These are phyloP conservation scores for Blastomyces percursus DNA, from an alignment of 2,329 filamentous ascomycete genomes.

Conservation along the genomic window DNA sequence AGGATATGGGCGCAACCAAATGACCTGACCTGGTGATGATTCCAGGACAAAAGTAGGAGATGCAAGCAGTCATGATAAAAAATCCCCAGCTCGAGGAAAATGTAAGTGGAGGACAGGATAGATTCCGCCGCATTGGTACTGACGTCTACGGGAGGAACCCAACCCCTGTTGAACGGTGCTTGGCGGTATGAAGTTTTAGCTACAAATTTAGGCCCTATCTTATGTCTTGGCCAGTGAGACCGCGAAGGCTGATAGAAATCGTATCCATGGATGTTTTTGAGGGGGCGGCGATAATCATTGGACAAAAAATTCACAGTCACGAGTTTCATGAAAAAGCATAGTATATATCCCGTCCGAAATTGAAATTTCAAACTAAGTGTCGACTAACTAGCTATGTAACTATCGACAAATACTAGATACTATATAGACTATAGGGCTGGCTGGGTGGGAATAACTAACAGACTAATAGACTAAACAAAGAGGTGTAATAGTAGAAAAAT, in stretches of 20 bases:
- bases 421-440: conserved; percentile 5
- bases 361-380: conserved; percentile 17
- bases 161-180: no score
- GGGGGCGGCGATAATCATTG: no score
- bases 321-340: not conserved
- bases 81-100: conserved; percentile 20
- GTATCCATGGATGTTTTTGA: not conserved
- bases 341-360: conserved; percentile 13
- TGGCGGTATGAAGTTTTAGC: not conserved
- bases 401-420: not conserved
- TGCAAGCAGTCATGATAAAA: not conserved
- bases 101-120: not conserved
- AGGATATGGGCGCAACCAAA: no score
- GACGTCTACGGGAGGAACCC: not conserved
- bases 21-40: no score
- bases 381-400: not conserved
- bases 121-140: not conserved
- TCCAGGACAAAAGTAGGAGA: not conserved
- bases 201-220: not conserved
- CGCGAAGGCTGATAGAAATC: not conserved
- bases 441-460: conserved; percentile 12
- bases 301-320: not conserved
- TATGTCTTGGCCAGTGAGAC: not conserved
- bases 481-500: not conserved
- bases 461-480: conserved; percentile 15